These are phyloP conservation scores for Colletotrichum sidae DNA, from an alignment of 2,329 filamentous ascomycete genomes.

Conservation along the genomic window DNA sequence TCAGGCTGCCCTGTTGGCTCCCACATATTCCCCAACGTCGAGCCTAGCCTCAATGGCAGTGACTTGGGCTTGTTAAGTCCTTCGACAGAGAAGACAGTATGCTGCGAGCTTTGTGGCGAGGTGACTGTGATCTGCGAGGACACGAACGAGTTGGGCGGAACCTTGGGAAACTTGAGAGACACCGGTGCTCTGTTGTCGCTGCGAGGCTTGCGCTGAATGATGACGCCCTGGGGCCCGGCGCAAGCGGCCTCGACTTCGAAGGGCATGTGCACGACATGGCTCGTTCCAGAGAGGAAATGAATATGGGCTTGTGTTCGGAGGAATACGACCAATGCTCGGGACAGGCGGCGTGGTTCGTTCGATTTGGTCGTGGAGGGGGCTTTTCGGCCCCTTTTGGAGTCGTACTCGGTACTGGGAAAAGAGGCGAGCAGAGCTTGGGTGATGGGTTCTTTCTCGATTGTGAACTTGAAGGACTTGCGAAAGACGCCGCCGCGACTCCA, in stretches of 20 bases:
- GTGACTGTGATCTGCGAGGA: slow-evolving; percentile 72
- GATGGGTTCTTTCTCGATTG: slow-evolving; percentile 86
- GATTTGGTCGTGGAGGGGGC: slow-evolving; percentile 24
- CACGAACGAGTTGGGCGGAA: slow-evolving; percentile 86
- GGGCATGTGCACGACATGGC: slow-evolving; percentile 90
- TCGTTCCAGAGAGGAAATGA: slow-evolving; percentile 89
- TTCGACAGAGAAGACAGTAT: slow-evolving; percentile 67
- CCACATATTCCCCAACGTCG: slow-evolving; percentile 69
- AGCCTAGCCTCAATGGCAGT: slow-evolving; percentile 63
- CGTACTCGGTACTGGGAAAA: slow-evolving; percentile 72
- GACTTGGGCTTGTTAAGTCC: slow-evolving; percentile 66
- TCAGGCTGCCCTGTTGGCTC: slow-evolving; percentile 65
- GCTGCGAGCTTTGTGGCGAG: slow-evolving; percentile 60
- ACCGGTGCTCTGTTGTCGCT: slow-evolving; percentile 61
- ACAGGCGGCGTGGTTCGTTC: slow-evolving; percentile 47
- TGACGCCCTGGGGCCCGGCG: slow-evolving; percentile 82
- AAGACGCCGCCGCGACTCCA: slow-evolving; percentile 91
- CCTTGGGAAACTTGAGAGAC: slow-evolving; percentile 68
- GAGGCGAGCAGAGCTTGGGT: slow-evolving; percentile 87
- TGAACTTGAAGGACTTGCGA: slow-evolving; percentile 86
- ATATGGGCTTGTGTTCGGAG: slow-evolving; percentile 94
- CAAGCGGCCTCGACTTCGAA: slow-evolving; percentile 93
- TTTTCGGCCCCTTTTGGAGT: slow-evolving; percentile 37
- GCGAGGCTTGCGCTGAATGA: slow-evolving; percentile 84
- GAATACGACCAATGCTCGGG: slow-evolving; percentile 86